Evolutionary conservation across 148 eudicot genomes (phyloP), one percentile per base, ranked within the genome.

Genomic region (Amaranthus palmeri): DNA sequence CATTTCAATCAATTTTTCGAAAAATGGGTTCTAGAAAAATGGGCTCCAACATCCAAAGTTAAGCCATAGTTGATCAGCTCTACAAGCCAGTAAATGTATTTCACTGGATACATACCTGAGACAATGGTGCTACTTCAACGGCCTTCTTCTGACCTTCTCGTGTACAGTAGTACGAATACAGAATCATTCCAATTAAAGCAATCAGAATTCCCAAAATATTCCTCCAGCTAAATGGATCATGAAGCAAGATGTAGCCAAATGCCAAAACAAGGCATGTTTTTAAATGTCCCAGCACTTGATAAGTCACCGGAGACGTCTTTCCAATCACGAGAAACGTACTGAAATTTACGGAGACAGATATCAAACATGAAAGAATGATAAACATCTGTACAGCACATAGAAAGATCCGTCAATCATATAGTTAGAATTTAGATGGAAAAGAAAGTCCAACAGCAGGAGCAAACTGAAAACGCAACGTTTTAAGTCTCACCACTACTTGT

Each of bases 311-410:
- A 63, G 97, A 92, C 72, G 97, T 90, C 82, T 85, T 92, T 62
- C 97, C 96, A 69, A 92, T 92, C 55, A 92, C 96, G 55, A 92
- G 88, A 76, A 91, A 91, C 51, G 97, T 89, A 61, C 97, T 92
- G 81, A 92, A 92, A 80, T 92, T 92, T 46, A 89, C 97, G 41
- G 96, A 89, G 69, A 92, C 89, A 0, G 97, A 89, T 66, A 92
- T 92, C 63, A 88, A 71, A 76, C 97, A 92, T 75, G 96, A 92
- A 12, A 92, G 78, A 75, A 92, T 77, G 65, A 92, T 92, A 82
- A 92, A 87, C 59, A 79, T 86, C 96, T 92, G 88, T 80, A 86
- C 6, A 67, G 45, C 11, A 17, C 7, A 18, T 43, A 67, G 50
- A 61, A 53, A 67, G n/a, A 42, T 49, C 36, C 36, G 2, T 25